These are phyloP conservation scores for Colletotrichum sp. DNA, from an alignment of 2,329 filamentous ascomycete species.

Conservation along the genomic window DNA sequence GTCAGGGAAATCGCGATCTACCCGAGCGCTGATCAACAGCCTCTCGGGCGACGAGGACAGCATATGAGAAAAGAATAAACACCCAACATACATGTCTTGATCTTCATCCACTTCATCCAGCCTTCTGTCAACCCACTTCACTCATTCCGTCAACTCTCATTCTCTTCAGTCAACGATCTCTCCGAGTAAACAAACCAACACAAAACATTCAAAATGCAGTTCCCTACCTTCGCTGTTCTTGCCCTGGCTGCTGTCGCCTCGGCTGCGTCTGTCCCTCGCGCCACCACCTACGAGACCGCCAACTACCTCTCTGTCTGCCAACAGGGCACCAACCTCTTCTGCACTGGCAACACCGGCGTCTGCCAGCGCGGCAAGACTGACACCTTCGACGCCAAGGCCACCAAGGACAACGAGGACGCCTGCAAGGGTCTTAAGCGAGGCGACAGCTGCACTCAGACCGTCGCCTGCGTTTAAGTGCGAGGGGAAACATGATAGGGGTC, in stretches of 20 bases:
- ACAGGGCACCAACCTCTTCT: background rate
- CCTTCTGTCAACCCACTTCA: background rate
- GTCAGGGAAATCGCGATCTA: background rate
- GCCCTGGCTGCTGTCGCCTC: background rate
- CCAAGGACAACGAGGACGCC: background rate
- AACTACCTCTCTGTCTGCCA: background rate
- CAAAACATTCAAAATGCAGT: background rate
- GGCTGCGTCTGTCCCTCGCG: background rate
- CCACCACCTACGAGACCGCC: background rate
- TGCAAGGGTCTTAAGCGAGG: background rate
- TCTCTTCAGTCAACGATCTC: background rate
- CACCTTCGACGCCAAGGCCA: slow-evolving; percentile 1
- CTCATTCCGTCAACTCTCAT: background rate
- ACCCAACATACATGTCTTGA: background rate
- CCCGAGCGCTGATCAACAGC: background rate
- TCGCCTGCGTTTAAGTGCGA: background rate
- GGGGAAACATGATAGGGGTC: background rate
- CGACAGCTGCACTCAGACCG: background rate
- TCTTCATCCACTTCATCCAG: background rate
- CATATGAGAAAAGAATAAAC: background rate
- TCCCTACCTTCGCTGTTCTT: background rate
- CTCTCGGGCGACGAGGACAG: background rate
- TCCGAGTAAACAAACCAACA: background rate
- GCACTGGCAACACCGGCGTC: background rate
- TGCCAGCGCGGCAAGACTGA: background rate